These are phyloP conservation scores for Ustilago loliicola DNA, from an alignment of 1,284 basidiomycete genomes.

Conservation along the genomic window DNA sequence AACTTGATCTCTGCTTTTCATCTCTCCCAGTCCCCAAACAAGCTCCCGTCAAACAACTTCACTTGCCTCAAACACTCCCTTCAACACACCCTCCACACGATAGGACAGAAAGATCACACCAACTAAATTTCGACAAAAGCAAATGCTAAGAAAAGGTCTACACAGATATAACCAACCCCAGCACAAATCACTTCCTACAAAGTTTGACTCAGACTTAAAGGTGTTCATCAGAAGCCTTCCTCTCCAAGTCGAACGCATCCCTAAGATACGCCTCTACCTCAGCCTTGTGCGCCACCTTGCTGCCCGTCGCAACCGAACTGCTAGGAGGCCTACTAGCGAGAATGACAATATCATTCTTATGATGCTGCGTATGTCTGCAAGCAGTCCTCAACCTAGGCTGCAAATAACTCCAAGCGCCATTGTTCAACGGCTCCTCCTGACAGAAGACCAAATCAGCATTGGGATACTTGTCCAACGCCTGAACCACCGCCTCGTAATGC, in stretches of 20 bases:
- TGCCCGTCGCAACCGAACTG: slow-evolving; percentile 81
- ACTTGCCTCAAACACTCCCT: no score
- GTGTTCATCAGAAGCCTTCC: slow-evolving; percentile 50
- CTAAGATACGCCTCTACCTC: slow-evolving; percentile 65
- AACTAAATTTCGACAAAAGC: no score
- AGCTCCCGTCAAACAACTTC: no score
- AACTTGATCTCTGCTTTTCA: no score
- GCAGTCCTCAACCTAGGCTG: slow-evolving; percentile 77
- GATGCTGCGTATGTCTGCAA: slow-evolving; percentile 74
- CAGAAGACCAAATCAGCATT: slow-evolving; percentile 93
- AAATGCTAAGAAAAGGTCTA: no score
- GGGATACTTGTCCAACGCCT: slow-evolving; percentile 83
- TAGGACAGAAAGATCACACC: no score
- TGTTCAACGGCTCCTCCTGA: slow-evolving; percentile 90
- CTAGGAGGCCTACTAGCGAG: slow-evolving; percentile 67
- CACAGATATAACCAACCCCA: no score
- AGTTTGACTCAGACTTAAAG: neutral
- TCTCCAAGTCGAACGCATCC: slow-evolving; percentile 62
- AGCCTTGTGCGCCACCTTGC: slow-evolving; percentile 76
- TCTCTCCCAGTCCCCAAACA: no score
- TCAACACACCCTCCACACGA: no score
- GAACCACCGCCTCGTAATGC: slow-evolving; percentile 81
- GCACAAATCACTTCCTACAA: no score
- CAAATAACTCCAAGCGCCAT: slow-evolving; percentile 81
- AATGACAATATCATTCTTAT: slow-evolving; percentile 79